Base-by-base conservation (phyloP, 208 protist species). In the Novymonas esmeraldas region DNA sequence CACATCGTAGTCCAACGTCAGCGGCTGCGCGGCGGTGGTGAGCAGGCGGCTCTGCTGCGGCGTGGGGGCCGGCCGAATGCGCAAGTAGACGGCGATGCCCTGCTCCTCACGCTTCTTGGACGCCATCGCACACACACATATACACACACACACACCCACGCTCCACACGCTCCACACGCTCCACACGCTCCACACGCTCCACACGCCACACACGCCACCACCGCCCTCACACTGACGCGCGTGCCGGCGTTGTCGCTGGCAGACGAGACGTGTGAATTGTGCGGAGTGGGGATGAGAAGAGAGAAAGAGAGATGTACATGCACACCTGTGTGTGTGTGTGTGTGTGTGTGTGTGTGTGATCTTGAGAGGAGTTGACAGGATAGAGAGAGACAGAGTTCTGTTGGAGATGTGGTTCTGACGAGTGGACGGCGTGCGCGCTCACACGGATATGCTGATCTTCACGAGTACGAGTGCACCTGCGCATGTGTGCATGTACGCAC, bases 61-160 rank as follows among this genome's bases (percentile, higher is more conserved):
- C 31, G 82, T 87, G 13, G 79, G 75, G 14, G 78, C 60, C 0
- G 90, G 90, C 3, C 90, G 83, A 59, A 96, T 77, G 42, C 90
- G 80, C 11, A 96, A 65, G 69, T 90, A 96, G 36, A 92, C 79
- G 6, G 76, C 81, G 69, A 95, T 95, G 42, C 84, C 81, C 58
- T 89, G 77, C 29, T 70, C 67, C 16, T 81, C 52, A 42, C 68
- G 71, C 57, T 9, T 44, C 41, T 63, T 66, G 0, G 64, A 24
- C 24, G 44, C 44, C 44, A 26, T 48, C 44, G 22, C 44, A 13
- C 18, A 11, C 10, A 20, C 22, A 2, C 22, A 11, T n/a, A 2
- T 48, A 3, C 22, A 2, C 22, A 48, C 10, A 48, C 16, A 48
- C 10, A 48, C 22, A 48, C 14, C 16, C 22, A n/a, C 22, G 22